Percentiles rank a stretch among this genome's conserved stretches.
Evolutionary conservation across 306 rosid species (phyloP).

Genomic region (Acacia melanoxylon): DNA sequence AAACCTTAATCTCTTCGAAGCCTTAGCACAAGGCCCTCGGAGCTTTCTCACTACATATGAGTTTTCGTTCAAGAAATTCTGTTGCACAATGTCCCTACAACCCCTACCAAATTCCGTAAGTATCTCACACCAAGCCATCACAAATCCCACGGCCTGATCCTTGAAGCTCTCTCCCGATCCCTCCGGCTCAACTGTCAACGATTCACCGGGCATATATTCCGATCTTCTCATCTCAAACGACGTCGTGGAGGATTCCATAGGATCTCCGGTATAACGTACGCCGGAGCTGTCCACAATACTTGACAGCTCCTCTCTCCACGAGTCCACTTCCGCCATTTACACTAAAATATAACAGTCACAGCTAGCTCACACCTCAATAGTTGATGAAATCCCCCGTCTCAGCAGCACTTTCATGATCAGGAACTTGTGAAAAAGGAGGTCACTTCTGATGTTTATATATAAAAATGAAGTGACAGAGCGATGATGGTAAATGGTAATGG

Average conservation of each 20-base stretch:
- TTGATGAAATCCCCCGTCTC: conserved; percentile 11
- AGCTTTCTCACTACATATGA: conserved; percentile 64
- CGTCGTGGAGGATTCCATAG: conserved; percentile 38
- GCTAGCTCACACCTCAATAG: neutral
- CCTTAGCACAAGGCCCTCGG: conserved; percentile 61
- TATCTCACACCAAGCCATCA: conserved; percentile 90
- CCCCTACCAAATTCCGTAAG: conserved; percentile 77
- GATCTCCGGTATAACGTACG: conserved; percentile 50
- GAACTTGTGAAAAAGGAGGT: neutral
- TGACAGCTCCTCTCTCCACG: conserved; percentile 71
- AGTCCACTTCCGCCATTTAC: conserved; percentile 59
- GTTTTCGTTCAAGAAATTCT: conserved; percentile 68
- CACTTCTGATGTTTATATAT: neutral
- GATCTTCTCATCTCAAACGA: conserved; percentile 36
- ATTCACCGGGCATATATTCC: conserved; percentile 29
- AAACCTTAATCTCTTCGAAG: conserved; percentile 64
- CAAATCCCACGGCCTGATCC: conserved; percentile 80
- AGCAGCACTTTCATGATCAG: conserved; percentile 7
- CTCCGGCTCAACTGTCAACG: conserved; percentile 38
- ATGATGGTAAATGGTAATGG: conserved; percentile 31
- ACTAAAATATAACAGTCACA: conserved; percentile 24
- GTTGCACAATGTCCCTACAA: conserved; percentile 72
- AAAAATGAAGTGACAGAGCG: neutral
- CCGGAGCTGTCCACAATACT: conserved; percentile 59
- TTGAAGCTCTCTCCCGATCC: conserved; percentile 63